Percentiles rank a stretch among this genome's conserved stretches.
phyloP scores from a whole-genome alignment of 306 rosid genomes.

The Quercus parvula region DNA sequence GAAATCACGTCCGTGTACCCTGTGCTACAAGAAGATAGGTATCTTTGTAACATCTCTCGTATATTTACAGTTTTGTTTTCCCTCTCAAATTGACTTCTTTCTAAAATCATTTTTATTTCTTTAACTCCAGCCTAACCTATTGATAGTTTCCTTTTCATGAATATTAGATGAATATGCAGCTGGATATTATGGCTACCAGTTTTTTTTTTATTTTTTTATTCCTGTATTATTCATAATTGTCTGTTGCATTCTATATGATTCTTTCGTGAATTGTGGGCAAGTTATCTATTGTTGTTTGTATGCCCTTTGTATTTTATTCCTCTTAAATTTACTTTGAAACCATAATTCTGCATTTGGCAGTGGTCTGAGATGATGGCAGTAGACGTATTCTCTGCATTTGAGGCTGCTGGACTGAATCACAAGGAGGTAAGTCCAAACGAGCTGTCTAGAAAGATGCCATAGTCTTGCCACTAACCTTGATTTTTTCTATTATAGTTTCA shows the following conservation, averaged over 20 bases:
- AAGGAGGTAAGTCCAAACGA: slow-evolving; percentile 46
- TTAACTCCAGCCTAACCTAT: neutral
- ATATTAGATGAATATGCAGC: slow-evolving; percentile 68
- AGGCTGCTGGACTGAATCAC: slow-evolving; percentile 85
- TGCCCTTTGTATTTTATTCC: neutral
- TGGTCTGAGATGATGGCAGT: slow-evolving; percentile 98
- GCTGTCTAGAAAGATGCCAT: slow-evolving; percentile 10
- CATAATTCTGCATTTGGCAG: slow-evolving; percentile 51
- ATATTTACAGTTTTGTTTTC: slow-evolving; percentile 77
- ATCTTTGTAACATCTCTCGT: slow-evolving; percentile 85
- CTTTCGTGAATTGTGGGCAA: neutral
- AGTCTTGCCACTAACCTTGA: neutral
- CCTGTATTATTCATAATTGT: neutral
- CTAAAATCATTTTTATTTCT: slow-evolving; percentile 4
- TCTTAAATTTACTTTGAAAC: slow-evolving; percentile 14
- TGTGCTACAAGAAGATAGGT: slow-evolving; percentile 34
- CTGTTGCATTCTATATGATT: neutral
- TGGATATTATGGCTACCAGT: no score
- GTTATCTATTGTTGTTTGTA: neutral
- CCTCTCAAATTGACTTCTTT: neutral
- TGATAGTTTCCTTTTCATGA: neutral
- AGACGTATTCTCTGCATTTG: slow-evolving; percentile 97
- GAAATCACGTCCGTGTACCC: no score
- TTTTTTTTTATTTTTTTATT: no score
- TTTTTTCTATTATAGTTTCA: neutral